phyloP scores from a whole-genome alignment of 1,284 basidiomycete species.

The Lentinula novae-zelandiae region DNA sequence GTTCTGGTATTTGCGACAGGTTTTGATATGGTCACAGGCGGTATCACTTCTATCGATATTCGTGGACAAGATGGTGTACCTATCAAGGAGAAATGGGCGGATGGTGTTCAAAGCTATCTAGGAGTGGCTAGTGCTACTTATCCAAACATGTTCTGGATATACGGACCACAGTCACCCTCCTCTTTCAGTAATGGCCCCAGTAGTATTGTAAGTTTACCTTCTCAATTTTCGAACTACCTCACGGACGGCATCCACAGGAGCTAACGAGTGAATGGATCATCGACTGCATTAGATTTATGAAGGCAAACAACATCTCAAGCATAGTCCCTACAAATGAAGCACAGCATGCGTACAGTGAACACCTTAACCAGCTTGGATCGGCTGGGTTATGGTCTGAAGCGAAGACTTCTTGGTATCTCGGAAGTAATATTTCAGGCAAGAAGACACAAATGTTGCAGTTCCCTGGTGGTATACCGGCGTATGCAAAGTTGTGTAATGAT shows the following conservation, averaged over 20 bases:
- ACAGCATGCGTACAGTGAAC: conserved; percentile 2
- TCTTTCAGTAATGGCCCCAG: conserved; percentile 23
- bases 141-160: conserved; percentile 25
- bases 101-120: conserved; percentile 21
- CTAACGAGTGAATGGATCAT: conserved; percentile 23
- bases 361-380: neutral
- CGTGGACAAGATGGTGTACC: conserved; percentile 18
- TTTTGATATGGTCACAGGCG: conserved; percentile 24
- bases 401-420: conserved; percentile 6
- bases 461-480: conserved; percentile 7
- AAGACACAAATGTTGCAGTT: conserved; percentile 10
- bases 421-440: conserved; percentile 10
- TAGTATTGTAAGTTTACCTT: conserved; percentile 16
- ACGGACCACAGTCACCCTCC: conserved; percentile 19
- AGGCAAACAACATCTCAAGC: neutral
- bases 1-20: conserved; percentile 23
- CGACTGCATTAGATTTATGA: conserved; percentile 19
- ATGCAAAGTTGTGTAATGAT: neutral
- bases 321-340: neutral
- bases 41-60: conserved; percentile 24
- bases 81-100: conserved; percentile 23
- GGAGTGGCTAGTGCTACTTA: conserved; percentile 19
- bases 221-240: too few species aligned
- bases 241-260: conserved; percentile 14
- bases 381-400: conserved; percentile 4